Evolutionary conservation across 2,329 filamentous ascomycete species (phyloP).

Genomic region (Xylaria sp.): DNA sequence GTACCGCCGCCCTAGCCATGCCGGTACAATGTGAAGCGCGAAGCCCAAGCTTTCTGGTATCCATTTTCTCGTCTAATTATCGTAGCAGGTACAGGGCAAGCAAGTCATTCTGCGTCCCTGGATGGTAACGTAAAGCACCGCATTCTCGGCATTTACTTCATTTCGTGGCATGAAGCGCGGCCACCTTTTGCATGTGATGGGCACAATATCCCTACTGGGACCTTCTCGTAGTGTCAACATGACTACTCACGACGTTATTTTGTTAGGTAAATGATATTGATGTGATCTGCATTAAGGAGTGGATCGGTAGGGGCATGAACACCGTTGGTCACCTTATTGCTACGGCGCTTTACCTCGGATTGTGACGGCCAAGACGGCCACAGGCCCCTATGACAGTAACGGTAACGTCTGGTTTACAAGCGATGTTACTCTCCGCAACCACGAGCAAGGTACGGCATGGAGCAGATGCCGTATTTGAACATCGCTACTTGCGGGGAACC

Average conservation of each 20-base stretch:
- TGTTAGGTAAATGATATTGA: slow-evolving; percentile 21
- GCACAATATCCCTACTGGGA: background rate
- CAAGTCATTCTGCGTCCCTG: slow-evolving; percentile 1
- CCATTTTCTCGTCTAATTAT: background rate
- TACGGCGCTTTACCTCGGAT: slow-evolving; percentile 5
- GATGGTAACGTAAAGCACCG: background rate
- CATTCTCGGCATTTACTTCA: slow-evolving; percentile 14
- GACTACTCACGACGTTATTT: slow-evolving; percentile 5
- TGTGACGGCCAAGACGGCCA: slow-evolving; percentile 4
- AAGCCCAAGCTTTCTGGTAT: background rate
- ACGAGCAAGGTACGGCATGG: slow-evolving; percentile 3
- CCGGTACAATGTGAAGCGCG: slow-evolving; percentile 2
- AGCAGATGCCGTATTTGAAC: slow-evolving; percentile 17
- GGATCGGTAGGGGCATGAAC: background rate
- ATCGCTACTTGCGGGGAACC: slow-evolving; percentile 22
- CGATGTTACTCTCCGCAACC: slow-evolving; percentile 20
- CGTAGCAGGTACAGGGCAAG: background rate
- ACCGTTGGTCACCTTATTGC: background rate
- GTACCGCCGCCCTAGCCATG: slow-evolving; percentile 10
- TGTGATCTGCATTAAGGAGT: background rate
- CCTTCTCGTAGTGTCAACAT: background rate
- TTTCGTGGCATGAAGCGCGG: background rate
- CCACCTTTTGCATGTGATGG: slow-evolving; percentile 31
- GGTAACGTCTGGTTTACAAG: slow-evolving; percentile 1
- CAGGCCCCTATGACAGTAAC: background rate